Base-by-base conservation (phyloP, 1,284 basidiomycete species). In the Heterobasidion occidentale region DNA sequence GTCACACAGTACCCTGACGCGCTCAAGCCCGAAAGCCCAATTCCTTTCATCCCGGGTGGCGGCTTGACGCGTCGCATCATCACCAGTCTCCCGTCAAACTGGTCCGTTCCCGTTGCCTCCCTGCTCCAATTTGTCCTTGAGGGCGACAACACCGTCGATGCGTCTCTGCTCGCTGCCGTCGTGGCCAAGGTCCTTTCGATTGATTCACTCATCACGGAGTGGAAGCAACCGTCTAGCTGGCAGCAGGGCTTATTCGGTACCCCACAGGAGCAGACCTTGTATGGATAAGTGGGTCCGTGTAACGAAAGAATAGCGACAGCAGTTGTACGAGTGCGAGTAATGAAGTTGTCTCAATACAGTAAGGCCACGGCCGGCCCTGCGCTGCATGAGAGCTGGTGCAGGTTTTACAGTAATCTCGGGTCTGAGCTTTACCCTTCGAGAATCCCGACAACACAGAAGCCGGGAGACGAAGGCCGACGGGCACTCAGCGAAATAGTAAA, bases 111-210 rank as follows among this genome's bases (percentile, higher is more conserved):
- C 17, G 78, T 76, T 0, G 76, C 75, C 0, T 72, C 76, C 20
- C 66, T 89, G 8, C 68, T 89, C 47, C 84, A 87, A 56, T 89
- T 86, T 60, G 84, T 79, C 3, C 70, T 86, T 60, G 90, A 92
- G 65, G 90, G 89, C 2, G 90, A 92, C 66, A 92, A 92, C 64
- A 74, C 85, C 56, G 75, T 68, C 12, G 90, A 92, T 66, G 89
- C 90, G 0, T 71, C 76, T 14, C 70, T 84, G 19, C 72, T 90
- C 27, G 86, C 88, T 1, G 70, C 71, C 2, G 77, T 77, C 9
- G 74, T 80, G 2, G 70, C 77, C 36, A 78, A 77, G 56, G 70
- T 80, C 0, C 58, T 87, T n/a, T 74, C 69, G 3, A 59, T 71
- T 11, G 71, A 76, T 45, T 46, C 63, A 12, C 52, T 61, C 2